Evolutionary conservation across 805 yeast species (phyloP), one percentile per base, ranked within the genome.

Genomic region (Starmerella potacharoeniae): DNA sequence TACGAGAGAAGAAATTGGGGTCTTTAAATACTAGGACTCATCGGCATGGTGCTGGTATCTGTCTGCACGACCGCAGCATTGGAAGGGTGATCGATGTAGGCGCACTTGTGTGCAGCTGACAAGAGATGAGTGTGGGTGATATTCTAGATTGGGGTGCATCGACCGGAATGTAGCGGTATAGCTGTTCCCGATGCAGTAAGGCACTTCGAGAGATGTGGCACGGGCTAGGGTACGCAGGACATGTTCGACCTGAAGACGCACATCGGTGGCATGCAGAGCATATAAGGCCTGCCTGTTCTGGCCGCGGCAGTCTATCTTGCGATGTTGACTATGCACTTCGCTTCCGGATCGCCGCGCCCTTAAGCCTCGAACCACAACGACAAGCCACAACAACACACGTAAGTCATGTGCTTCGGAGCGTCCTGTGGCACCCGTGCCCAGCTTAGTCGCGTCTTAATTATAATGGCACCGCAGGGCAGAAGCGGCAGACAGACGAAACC

Each of bases 401-500:
- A 2, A 8, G 35, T 33, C 35, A 33, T 7, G 35, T 33, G 35
- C 35, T 8, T 8, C 35, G 35, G 22, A 22, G 22, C 22, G 11
- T 33, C 35, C 35, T 33, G 35, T 33, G 29, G 13, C 9, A 17
- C 43, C 43, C 22, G 6, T 16, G n/a, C 43, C 43, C 43, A 22
- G 22, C 29, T 17, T 40, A 40, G 43, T 43, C 47, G 47, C 47
- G 47, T 31, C 35, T 31, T 43, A 29, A 29, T 29, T 37, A 22
- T 11, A 8, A 11, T 17, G 14, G 45, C 45, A 28, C n/a, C 45
- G 14, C 37, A 14, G 37, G 10, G 37, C 10, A 11, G 22, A n/a
- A 16, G 41, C 41, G 80, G 80, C 37, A 11, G 37, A 35, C 10
- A 2, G 37, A 14, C 2, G 37, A 35, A 10, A 2, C 22, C 22